Base-by-base conservation (phyloP, 2,329 filamentous ascomycete genomes). In the Fusarium piperis region DNA sequence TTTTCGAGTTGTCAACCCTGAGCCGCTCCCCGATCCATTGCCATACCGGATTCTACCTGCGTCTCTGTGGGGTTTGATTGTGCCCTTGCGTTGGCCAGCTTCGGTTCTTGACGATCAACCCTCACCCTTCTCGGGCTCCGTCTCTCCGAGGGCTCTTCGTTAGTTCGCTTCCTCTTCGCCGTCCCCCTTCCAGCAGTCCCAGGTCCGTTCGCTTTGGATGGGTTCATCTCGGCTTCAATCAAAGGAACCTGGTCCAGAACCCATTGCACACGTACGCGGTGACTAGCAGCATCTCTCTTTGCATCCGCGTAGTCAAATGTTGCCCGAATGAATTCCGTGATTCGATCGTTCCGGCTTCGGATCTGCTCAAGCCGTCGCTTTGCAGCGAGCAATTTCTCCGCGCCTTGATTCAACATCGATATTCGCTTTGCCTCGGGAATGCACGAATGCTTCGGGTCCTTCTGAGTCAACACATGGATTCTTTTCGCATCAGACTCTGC, bases 161-260 rank as follows among this genome's bases (percentile, higher is more conserved):
- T 32, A 11, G 9, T 41, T 8, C 3, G 53, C 53, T 26, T 57
- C 53, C 26, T 57, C 53, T 44, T 57, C 16, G 13, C 28, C 10
- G 18, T 11, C 33, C n/a, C 33, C 6, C 10, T 2, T 18, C 10
- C 9, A 32, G 18, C 12, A 13, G 32, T 4, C 23, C 44, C 15
- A 16, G 16, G 38, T 20, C 26, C n/a, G 20, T 44, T 28, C 18
- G 20, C 35, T 30, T 44, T 32, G 8, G 12, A 35, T 35, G 26
- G 41, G 16, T 18, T 12, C 67, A 76, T 62, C 65, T 78, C 74
- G 46, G 71, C 71, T 64, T 79, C 74, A 51, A 80, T 69, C 36
- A 78, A 53, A 44, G 73, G 71, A 58, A 79, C 51, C 58, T 80
- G 76, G 28, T 77, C 65, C 48, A 78, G 52, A 36, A 76, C 72